These are phyloP conservation scores for Fusarium sp. DNA, from an alignment of 2,329 filamentous ascomycete species.

Conservation along the genomic window DNA sequence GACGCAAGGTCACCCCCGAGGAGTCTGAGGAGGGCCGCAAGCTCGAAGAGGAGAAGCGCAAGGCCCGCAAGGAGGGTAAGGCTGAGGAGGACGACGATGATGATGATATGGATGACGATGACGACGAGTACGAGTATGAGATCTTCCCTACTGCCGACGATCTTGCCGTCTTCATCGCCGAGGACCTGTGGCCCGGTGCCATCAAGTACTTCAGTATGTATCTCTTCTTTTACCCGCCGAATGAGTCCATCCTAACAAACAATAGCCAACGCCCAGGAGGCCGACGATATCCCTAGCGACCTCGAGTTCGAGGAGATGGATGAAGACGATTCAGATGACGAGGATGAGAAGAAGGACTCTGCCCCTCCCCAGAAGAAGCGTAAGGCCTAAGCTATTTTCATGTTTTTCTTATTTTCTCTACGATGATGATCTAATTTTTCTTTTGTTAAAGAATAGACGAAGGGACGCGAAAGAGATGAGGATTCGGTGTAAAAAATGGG, in stretches of 20 bases:
- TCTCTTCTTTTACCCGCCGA: not conserved
- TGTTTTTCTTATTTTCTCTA: not conserved
- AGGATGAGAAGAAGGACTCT: slow-evolving; percentile 64
- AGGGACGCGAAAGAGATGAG: slow-evolving; percentile 25
- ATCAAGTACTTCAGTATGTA: slow-evolving; percentile 91
- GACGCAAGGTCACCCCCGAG: slow-evolving; percentile 77
- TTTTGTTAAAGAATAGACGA: slow-evolving; percentile 45
- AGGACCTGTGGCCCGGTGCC: slow-evolving; percentile 91
- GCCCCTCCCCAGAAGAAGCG: slow-evolving; percentile 62
- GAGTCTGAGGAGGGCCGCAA: slow-evolving; percentile 76
- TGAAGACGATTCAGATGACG: slow-evolving; percentile 52
- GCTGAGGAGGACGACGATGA: slow-evolving; percentile 59
- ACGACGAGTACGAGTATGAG: slow-evolving; percentile 80
- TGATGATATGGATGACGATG: slow-evolving; percentile 70
- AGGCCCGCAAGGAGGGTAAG: slow-evolving; percentile 65
- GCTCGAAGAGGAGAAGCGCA: slow-evolving; percentile 72
- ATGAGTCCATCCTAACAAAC: slow-evolving; percentile 54
- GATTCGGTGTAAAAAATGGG: slow-evolving; percentile 20
- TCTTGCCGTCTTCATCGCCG: slow-evolving; percentile 82
- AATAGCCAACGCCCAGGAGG: slow-evolving; percentile 71
- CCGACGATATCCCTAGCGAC: slow-evolving; percentile 74
- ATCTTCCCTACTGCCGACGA: slow-evolving; percentile 92
- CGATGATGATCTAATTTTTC: slow-evolving; percentile 35
- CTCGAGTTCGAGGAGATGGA: slow-evolving; percentile 77
- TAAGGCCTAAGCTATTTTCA: slow-evolving; percentile 54